Conservation (phyloP, 352 stramenopile species). For the Globisporangium recalcitrans region DNA sequence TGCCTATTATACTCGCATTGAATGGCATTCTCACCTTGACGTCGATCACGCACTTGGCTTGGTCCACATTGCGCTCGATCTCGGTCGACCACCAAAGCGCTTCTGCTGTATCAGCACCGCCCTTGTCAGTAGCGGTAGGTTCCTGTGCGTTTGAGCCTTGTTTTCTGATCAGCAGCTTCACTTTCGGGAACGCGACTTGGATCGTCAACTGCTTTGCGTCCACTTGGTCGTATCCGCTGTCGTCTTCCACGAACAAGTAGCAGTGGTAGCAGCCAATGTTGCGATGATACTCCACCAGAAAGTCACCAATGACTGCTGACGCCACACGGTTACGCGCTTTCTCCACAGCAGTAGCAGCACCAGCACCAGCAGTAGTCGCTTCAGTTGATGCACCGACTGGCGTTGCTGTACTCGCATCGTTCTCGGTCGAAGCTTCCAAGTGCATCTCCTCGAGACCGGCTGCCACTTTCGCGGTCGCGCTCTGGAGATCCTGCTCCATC, state of each 20-base stretch:
- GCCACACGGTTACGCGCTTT: slow-evolving; percentile 5
- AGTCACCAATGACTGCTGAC: slow-evolving; percentile 20
- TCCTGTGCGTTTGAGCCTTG: not conserved
- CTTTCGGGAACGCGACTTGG: slow-evolving; percentile 32
- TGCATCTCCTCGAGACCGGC: slow-evolving; percentile 8
- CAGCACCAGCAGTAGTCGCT: not conserved
- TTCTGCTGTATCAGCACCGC: not conserved
- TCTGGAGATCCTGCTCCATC: slow-evolving; percentile 12
- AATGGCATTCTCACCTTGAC: slow-evolving; percentile 6
- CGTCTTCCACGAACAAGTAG: slow-evolving; percentile 36
- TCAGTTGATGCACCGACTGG: slow-evolving; percentile 18
- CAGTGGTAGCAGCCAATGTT: slow-evolving; percentile 84
- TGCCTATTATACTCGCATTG: not conserved
- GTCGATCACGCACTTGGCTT: slow-evolving; percentile 21
- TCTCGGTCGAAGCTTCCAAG: not conserved
- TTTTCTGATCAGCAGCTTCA: slow-evolving; percentile 21
- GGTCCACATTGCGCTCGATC: slow-evolving; percentile 51
- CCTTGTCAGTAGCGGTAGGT: not conserved
- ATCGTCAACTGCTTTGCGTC: slow-evolving; percentile 27
- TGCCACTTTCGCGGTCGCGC: slow-evolving; percentile 6
- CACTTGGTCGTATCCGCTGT: slow-evolving; percentile 13
- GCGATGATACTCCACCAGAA: slow-evolving; percentile 66
- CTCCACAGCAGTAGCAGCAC: not conserved
- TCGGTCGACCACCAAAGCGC: slow-evolving; percentile 39
- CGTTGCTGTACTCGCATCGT: not conserved